phyloP scores from a whole-genome alignment of 1,139 yeast genomes.

The Waltiozyma solani region DNA sequence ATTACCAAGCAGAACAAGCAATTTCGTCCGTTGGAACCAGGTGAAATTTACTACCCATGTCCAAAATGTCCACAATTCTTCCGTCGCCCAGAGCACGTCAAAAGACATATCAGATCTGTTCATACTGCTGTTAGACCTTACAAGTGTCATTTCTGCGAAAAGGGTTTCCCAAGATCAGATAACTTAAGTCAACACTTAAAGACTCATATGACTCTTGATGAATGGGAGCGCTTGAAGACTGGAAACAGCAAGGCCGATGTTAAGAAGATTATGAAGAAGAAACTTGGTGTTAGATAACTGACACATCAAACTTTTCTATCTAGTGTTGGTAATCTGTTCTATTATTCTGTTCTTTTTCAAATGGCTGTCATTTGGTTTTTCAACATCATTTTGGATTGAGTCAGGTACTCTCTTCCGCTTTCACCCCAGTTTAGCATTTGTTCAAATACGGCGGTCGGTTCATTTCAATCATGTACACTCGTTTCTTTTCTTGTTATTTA shows the following conservation, averaged over 20 bases:
- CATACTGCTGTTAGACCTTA: slow-evolving; percentile 61
- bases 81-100: slow-evolving; percentile 71
- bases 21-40: neutral
- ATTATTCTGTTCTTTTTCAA: too few relatives aligned
- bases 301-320: too few relatives aligned
- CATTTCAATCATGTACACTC: too few relatives aligned
- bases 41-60: neutral
- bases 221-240: neutral
- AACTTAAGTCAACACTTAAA: slow-evolving; percentile 72
- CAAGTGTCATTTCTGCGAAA: slow-evolving; percentile 59
- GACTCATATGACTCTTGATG: slow-evolving; percentile 36
- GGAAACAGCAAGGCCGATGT: neutral
- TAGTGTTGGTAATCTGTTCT: too few relatives aligned
- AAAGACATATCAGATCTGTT: slow-evolving; percentile 66
- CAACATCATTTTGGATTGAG: too few relatives aligned
- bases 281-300: neutral
- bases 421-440: too few relatives aligned
- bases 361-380: too few relatives aligned
- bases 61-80: slow-evolving; percentile 32
- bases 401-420: too few relatives aligned
- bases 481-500: too few relatives aligned
- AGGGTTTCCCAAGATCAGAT: slow-evolving; percentile 69
- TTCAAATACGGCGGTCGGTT: too few relatives aligned
- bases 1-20: neutral
- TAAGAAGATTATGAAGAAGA: neutral